phyloP scores from a whole-genome alignment of 805 yeast genomes.

The Schwanniomyces polymorphus region DNA sequence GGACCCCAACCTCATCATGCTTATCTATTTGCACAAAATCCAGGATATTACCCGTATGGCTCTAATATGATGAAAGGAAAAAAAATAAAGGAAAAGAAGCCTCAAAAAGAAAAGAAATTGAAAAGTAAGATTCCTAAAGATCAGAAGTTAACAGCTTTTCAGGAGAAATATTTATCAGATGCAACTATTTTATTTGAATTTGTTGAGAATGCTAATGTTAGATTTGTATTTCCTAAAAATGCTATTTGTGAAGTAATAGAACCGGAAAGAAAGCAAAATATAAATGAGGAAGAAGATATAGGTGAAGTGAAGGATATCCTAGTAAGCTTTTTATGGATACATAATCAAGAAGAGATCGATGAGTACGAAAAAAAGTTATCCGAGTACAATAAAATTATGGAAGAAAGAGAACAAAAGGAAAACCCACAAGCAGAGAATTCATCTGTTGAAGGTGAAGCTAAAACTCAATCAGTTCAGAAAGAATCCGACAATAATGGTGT shows the following conservation, averaged over 20 bases:
- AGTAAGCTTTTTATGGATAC: conserved; percentile 50
- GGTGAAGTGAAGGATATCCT: conserved; percentile 35
- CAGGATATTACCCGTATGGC: conserved; percentile 4
- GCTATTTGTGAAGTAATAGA: conserved; percentile 64
- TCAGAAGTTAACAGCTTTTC: conserved; percentile 70
- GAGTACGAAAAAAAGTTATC: conserved; percentile 38
- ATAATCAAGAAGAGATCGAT: conserved; percentile 50
- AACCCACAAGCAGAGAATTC: not conserved
- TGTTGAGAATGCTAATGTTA: conserved; percentile 70
- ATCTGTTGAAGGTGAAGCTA: conserved; percentile 24
- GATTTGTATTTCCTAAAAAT: conserved; percentile 76
- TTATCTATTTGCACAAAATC: conserved; percentile 18
- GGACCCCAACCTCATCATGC: conserved; percentile 53
- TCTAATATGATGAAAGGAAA: conserved; percentile 12
- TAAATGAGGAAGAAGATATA: conserved; percentile 17
- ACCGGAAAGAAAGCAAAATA: conserved; percentile 19
- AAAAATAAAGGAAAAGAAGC: conserved; percentile 18
- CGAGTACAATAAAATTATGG: conserved; percentile 25
- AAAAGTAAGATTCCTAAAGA: conserved; percentile 37
- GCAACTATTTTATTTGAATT: conserved; percentile 85
- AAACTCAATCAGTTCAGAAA: conserved; percentile 26
- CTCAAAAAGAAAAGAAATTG: conserved; percentile 14
- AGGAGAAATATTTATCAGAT: conserved; percentile 63
- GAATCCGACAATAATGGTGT: conserved; percentile 4
- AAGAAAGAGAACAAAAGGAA: conserved; percentile 18